Conservation (phyloP, 179 eudicot species). For the Sideroxylon spinosum region DNA sequence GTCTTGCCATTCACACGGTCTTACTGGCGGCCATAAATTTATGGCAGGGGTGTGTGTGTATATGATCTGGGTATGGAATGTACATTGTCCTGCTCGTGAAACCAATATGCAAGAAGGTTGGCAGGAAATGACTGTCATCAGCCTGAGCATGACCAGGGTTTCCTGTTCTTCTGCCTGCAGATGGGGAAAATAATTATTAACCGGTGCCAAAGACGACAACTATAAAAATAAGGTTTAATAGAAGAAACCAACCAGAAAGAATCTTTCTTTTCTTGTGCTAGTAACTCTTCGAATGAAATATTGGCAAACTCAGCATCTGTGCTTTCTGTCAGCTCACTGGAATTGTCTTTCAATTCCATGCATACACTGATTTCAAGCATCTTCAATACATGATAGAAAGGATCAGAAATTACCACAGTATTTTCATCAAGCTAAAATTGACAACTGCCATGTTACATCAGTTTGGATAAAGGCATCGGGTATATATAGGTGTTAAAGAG, state of each 20-base stretch:
- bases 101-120: not conserved
- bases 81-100: conserved; percentile 2
- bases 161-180: conserved; percentile 64
- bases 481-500: too few species aligned
- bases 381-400: conserved; percentile 25
- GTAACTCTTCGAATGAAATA: conserved; percentile 66
- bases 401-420: not conserved
- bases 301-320: conserved; percentile 32
- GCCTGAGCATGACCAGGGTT: conserved; percentile 29
- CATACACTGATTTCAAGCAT: conserved; percentile 53
- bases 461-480: too few species aligned
- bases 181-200: not conserved
- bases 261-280: conserved; percentile 71
- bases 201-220: not conserved
- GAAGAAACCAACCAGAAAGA: conserved; percentile 49
- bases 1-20: too few species aligned
- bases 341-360: conserved; percentile 53
- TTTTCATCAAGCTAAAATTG: too few species aligned
- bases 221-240: not conserved
- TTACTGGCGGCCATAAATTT: too few species aligned
- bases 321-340: conserved; percentile 31
- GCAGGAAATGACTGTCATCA: conserved; percentile 17
- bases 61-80: not conserved
- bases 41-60: too few species aligned
- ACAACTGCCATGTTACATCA: too few species aligned